A percentile compares a stretch with the other conserved stretches of the same genome.
These are phyloP conservation scores for Syncephalis fuscata DNA, from an alignment of 371 early-diverging fungal species.

Conservation along the genomic window DNA sequence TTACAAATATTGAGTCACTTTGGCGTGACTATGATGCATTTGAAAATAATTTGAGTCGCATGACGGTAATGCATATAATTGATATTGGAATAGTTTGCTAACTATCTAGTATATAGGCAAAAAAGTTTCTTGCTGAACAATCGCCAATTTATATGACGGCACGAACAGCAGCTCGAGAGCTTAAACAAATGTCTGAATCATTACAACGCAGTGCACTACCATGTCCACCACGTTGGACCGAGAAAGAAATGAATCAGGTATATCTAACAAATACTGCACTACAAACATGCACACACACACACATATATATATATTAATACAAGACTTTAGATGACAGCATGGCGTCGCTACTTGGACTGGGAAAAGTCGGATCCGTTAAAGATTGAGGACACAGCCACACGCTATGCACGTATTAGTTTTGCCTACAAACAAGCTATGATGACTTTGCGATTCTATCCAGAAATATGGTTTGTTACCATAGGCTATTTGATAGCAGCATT, in stretches of 20 bases:
- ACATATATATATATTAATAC: background rate
- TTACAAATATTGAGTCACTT: constrained; percentile 69
- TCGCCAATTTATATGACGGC: constrained; percentile 87
- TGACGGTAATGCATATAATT: constrained; percentile 30
- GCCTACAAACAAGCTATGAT: constrained; percentile 77
- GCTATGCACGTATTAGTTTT: constrained; percentile 59
- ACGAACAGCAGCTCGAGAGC: constrained; percentile 65
- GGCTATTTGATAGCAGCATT: constrained; percentile 3
- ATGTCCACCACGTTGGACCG: constrained; percentile 66
- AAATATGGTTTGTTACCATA: constrained; percentile 49
- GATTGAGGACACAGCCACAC: constrained; percentile 34
- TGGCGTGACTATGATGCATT: constrained; percentile 94
- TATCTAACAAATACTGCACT: background rate
- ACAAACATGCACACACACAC: no score
- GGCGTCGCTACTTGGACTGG: constrained; percentile 84
- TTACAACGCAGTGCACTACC: constrained; percentile 50
- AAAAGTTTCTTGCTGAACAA: constrained; percentile 66
- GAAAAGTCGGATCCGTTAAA: constrained; percentile 77
- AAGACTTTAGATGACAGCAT: constrained; percentile 38
- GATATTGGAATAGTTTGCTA: background rate
- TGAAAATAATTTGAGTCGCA: constrained; percentile 73
- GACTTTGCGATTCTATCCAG: constrained; percentile 70
- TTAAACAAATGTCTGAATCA: constrained; percentile 51
- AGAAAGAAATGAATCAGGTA: constrained; percentile 50
- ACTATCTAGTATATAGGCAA: constrained; percentile 31